phyloP scores from a whole-genome alignment of 2,329 filamentous ascomycete genomes.

The Aspergillus aculeatinus region DNA sequence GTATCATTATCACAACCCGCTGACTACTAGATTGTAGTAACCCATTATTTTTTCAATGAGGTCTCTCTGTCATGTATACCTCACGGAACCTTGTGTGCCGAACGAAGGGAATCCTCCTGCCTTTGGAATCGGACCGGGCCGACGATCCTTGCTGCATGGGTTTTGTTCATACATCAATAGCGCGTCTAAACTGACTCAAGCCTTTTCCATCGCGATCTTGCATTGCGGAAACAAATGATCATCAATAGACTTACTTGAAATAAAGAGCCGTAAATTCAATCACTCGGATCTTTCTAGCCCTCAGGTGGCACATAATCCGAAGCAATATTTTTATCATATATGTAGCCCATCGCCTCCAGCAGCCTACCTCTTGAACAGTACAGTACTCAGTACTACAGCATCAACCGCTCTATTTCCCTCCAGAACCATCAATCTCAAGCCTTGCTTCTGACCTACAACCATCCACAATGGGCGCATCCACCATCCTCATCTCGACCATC shows the following conservation, averaged over 20 bases:
- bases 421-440: background rate
- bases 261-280: background rate
- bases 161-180: background rate
- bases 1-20: background rate
- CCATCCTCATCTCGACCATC: background rate
- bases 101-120: too few relatives aligned
- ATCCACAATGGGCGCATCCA: constrained; percentile 12
- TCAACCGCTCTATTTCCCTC: background rate
- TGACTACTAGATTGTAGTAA: background rate
- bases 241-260: background rate
- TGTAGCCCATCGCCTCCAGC: background rate
- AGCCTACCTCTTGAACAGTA: background rate
- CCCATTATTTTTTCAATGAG: constrained; percentile 9
- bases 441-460: background rate
- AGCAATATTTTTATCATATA: background rate
- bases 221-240: background rate
- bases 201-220: background rate
- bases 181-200: background rate
- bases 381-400: background rate
- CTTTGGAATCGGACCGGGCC: background rate
- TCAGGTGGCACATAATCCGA: background rate
- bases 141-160: constrained; percentile 2
- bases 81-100: background rate
- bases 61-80: background rate
- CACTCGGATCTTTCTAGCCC: too few relatives aligned